These are phyloP conservation scores for Talaromyces liani DNA, from an alignment of 495 filamentous ascomycete genomes.

Conservation along the genomic window DNA sequence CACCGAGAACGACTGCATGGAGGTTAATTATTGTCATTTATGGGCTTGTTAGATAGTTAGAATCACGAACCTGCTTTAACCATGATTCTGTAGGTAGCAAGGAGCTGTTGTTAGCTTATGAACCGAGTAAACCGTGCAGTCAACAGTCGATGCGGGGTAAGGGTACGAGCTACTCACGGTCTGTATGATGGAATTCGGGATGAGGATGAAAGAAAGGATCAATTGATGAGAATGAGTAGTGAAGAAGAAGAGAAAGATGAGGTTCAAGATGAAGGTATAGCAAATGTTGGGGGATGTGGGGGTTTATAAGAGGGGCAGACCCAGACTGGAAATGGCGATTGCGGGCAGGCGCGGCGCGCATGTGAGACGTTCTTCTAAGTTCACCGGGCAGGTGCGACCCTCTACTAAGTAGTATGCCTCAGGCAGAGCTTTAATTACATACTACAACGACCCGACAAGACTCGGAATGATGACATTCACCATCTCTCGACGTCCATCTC, in stretches of 20 bases:
- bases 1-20: conserved; percentile 78
- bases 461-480: background rate
- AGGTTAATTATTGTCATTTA: conserved; percentile 19
- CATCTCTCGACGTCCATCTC: background rate
- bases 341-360: background rate
- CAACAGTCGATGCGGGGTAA: background rate
- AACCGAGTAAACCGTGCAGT: background rate
- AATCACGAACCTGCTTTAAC: conserved; percentile 72
- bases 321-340: background rate
- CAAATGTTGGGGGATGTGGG: background rate
- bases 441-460: background rate
- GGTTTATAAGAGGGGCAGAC: background rate
- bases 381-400: background rate
- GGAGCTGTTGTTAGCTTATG: background rate
- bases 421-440: background rate
- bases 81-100: conserved; percentile 46
- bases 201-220: background rate
- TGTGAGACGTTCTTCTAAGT: background rate
- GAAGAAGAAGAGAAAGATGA: background rate
- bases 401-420: background rate
- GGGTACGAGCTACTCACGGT: background rate
- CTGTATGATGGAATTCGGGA: background rate
- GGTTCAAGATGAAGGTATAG: background rate
- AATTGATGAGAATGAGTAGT: background rate
- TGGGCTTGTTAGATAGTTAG: background rate